Evolutionary conservation across 2,329 filamentous ascomycete species (phyloP).

Genomic region (Hymenoscyphus repandus): DNA sequence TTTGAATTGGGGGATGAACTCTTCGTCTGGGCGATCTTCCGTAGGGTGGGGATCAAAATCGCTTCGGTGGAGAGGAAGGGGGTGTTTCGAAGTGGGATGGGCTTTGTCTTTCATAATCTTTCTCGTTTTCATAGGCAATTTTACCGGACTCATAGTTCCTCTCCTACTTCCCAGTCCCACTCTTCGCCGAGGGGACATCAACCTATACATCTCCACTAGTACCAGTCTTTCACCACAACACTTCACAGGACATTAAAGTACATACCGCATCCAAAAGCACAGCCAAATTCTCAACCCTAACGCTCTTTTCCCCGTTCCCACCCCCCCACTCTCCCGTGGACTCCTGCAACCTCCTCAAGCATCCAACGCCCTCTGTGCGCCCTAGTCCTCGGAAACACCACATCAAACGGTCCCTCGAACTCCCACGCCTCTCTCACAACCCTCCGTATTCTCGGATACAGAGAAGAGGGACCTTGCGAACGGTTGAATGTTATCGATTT

Average conservation of each 20-base stretch:
- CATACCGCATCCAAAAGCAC: neutral
- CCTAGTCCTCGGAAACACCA: neutral
- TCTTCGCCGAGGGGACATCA: too few species aligned
- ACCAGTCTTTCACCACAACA: too few species aligned
- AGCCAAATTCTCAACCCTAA: neutral
- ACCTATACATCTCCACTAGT: too few species aligned
- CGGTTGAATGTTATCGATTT: too few species aligned
- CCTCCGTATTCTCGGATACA: too few species aligned
- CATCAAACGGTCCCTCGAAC: neutral
- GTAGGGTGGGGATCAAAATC: conserved; percentile 13
- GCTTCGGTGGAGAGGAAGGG: conserved; percentile 11
- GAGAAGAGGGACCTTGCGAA: too few species aligned
- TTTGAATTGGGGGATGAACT: conserved; percentile 18
- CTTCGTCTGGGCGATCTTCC: conserved; percentile 18
- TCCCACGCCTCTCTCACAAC: too few species aligned
- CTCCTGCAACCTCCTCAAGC: neutral
- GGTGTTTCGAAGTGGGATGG: neutral
- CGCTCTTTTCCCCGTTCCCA: neutral
- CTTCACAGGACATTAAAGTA: neutral
- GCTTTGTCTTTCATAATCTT: too few species aligned
- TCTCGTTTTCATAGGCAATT: too few species aligned
- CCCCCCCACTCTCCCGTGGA: neutral
- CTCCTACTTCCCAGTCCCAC: too few species aligned
- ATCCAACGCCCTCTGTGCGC: neutral
- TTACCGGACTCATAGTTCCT: too few species aligned